Percentiles rank a stretch among this genome's conserved stretches.
Conservation (phyloP, 176 grass and related monocot species). For the Tuctoria greenei region DNA sequence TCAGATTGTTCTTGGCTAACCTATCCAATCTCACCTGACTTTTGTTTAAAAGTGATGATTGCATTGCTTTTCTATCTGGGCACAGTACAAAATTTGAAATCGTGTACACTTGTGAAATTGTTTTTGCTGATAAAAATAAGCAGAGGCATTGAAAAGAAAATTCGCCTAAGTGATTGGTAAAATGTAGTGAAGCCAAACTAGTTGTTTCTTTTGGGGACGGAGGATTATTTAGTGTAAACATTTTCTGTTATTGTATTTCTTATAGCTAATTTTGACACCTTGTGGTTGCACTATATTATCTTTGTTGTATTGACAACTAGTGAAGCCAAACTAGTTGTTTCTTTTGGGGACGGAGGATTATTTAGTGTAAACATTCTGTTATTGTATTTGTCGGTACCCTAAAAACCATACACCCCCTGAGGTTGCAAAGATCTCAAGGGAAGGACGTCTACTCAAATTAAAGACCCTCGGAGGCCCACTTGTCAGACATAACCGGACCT, state of each 20-base stretch:
- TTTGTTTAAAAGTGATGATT: background rate
- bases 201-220: background rate
- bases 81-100: background rate
- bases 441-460: no score
- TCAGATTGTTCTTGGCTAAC: slow-evolving; percentile 1
- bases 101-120: background rate
- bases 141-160: background rate
- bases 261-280: slow-evolving; percentile 27
- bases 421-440: no score
- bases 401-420: no score
- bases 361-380: background rate
- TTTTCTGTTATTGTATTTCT: slow-evolving; percentile 1
- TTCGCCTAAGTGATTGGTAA: slow-evolving; percentile 1
- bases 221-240: background rate
- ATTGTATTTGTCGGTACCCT: no score
- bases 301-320: background rate
- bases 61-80: background rate
- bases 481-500: no score
- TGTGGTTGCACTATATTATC: slow-evolving; percentile 5
- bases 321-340: background rate
- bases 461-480: no score
- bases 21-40: background rate
- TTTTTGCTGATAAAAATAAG: background rate
- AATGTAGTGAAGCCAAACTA: background rate
- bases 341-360: no score